phyloP scores from a whole-genome alignment of 1,139 yeast genomes.

The Pichia sp. region DNA sequence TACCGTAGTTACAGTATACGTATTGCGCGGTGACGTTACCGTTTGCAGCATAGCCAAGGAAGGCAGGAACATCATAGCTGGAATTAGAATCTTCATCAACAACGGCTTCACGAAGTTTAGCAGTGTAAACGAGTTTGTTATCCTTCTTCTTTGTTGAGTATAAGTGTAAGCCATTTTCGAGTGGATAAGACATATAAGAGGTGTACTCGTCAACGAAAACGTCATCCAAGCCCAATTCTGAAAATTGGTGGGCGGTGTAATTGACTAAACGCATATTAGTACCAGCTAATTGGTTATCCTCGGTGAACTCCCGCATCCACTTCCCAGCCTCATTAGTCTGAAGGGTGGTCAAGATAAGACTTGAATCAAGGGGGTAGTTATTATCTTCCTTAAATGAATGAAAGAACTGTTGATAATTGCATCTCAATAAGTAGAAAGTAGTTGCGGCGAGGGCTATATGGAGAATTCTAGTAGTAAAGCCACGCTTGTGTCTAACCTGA shows the following conservation, averaged over 20 bases:
- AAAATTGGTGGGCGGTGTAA: constrained; percentile 57
- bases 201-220: constrained; percentile 48
- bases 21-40: constrained; percentile 57
- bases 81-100: constrained; percentile 68
- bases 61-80: constrained; percentile 44
- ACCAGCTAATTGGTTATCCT: constrained; percentile 68
- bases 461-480: too few relatives aligned
- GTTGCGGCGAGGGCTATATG: too few relatives aligned
- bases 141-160: constrained; percentile 25
- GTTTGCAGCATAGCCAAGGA: constrained; percentile 61
- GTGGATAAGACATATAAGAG: constrained; percentile 56
- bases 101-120: constrained; percentile 66
- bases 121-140: constrained; percentile 37
- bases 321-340: constrained; percentile 43
- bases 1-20: constrained; percentile 58
- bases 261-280: constrained; percentile 55
- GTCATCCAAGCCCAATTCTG: constrained; percentile 51
- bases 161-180: constrained; percentile 43
- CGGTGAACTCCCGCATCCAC: constrained; percentile 50
- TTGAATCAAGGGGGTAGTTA: background rate
- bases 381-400: too few relatives aligned
- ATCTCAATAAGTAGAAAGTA: background rate
- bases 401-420: too few relatives aligned
- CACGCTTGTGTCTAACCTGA: background rate
- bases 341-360: constrained; percentile 29